Conservation (phyloP, 805 yeast species). For the Spathaspora girioi region DNA sequence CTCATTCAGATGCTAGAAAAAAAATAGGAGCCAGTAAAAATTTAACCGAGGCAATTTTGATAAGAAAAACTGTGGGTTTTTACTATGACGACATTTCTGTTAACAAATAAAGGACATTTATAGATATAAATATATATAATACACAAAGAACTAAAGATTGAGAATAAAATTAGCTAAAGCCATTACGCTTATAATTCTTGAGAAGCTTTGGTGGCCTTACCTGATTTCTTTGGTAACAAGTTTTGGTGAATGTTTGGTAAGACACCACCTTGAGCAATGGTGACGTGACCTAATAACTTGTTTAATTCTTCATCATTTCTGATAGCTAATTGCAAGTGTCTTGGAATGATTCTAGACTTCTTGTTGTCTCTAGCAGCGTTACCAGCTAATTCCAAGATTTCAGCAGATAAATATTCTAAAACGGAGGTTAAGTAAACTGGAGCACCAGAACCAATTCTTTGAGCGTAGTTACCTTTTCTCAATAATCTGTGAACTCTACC, state of each 20-base stretch:
- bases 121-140: constrained; percentile 8
- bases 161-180: background rate
- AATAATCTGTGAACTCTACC: constrained; percentile 51
- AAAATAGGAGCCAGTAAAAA: background rate
- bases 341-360: constrained; percentile 49
- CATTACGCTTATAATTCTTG: constrained; percentile 48
- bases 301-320: constrained; percentile 51
- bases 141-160: constrained; percentile 14
- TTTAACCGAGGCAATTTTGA: background rate
- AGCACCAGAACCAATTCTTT: constrained; percentile 52
- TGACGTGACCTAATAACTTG: constrained; percentile 48
- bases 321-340: constrained; percentile 51
- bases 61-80: background rate
- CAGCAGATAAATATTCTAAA: constrained; percentile 48
- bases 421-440: constrained; percentile 50
- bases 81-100: background rate
- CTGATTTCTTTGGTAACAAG: constrained; percentile 54
- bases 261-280: constrained; percentile 52
- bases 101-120: background rate
- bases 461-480: constrained; percentile 50
- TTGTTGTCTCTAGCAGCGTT: constrained; percentile 52
- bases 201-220: constrained; percentile 49
- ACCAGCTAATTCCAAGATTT: constrained; percentile 50
- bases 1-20: background rate
- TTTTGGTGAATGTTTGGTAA: constrained; percentile 48